Percentiles rank a stretch among this genome's conserved stretches.
These are phyloP conservation scores for Talaromyces liani DNA, from an alignment of 495 filamentous ascomycete species.

Conservation along the genomic window DNA sequence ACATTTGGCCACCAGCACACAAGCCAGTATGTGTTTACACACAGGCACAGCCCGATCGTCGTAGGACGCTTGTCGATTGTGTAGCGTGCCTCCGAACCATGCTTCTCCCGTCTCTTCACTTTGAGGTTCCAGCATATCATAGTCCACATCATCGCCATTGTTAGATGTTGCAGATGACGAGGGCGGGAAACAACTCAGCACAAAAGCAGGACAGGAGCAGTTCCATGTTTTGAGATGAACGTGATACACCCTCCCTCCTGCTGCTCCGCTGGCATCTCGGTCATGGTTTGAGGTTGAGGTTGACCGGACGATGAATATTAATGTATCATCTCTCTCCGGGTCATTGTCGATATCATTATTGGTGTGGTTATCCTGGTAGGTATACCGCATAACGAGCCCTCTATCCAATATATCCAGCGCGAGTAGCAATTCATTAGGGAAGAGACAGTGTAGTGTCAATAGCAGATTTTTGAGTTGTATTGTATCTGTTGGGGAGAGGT, in stretches of 20 bases:
- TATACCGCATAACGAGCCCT: conserved; percentile 47
- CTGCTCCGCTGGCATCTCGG: conserved; percentile 11
- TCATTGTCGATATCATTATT: background rate
- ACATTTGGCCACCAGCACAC: conserved; percentile 67
- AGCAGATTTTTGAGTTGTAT: conserved; percentile 32
- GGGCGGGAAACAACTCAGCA: conserved; percentile 52
- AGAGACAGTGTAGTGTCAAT: conserved; percentile 47
- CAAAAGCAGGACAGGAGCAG: conserved; percentile 79
- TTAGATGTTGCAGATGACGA: conserved; percentile 3
- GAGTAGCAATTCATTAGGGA: conserved; percentile 54
- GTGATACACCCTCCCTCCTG: conserved; percentile 43
- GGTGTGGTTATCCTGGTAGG: background rate
- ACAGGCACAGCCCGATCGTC: conserved; percentile 40
- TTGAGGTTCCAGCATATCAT: background rate
- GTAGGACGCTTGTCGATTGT: conserved; percentile 19
- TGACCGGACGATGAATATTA: conserved; percentile 11
- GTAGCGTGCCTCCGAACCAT: conserved; percentile 45
- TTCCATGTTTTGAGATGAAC: conserved; percentile 76
- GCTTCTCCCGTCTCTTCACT: background rate
- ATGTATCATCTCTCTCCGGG: background rate
- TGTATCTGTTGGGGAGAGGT: conserved; percentile 15
- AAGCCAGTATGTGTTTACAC: conserved; percentile 89
- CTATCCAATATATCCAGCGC: conserved; percentile 80
- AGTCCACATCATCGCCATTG: background rate
- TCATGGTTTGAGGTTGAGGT: conserved; percentile 12